Evolutionary conservation across 208 protist genomes (phyloP), one percentile per base, ranked within the genome.

Genomic region (Entamoeba nuttalli): DNA sequence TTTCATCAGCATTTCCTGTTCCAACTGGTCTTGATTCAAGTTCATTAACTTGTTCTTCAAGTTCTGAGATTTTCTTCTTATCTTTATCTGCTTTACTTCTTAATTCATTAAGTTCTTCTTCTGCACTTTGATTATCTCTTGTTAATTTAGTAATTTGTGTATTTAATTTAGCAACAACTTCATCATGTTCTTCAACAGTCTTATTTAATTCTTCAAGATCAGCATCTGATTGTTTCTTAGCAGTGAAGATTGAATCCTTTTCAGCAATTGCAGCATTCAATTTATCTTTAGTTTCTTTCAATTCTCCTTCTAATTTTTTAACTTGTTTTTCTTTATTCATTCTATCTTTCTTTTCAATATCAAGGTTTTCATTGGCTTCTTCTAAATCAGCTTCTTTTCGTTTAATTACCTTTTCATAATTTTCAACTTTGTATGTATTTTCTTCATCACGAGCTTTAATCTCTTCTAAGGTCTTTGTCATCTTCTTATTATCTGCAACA

Each of bases 261-360:
- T 96, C 51, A 51, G 53, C 35, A 21, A 52, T 30, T 44, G 96
- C 96, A 52, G 96, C 96, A n/a, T 93, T 94, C 94, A 97, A 96
- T 2, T 96, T 94, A 4, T 95, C 95, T 51, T 96, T 84, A n/a
- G 25, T n/a, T 84, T 84, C 62, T 25, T 84, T 35, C 4, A 41
- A 41, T 84, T 84, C 62, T 35, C 25, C 62, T 35, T 84, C 30
- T 21, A 84, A 30, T 35, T 84, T 84, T 21, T 84, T 84, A 11
- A 35, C 62, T 35, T 84, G 25, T 35, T 84, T 84, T 84, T 84
- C 62, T 35, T 84, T 84, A 1, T 25, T 35, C 19, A 84, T 41
- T 84, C 30, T 84, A 2, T 84, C 62, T 5, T 84, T 84, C 62
- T 84, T 84, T 25, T 41, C 62, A n/a, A 35, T 84, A 7, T n/a